phyloP scores from a whole-genome alignment of 257 asterid genomes.

The Eustoma russellianum region DNA sequence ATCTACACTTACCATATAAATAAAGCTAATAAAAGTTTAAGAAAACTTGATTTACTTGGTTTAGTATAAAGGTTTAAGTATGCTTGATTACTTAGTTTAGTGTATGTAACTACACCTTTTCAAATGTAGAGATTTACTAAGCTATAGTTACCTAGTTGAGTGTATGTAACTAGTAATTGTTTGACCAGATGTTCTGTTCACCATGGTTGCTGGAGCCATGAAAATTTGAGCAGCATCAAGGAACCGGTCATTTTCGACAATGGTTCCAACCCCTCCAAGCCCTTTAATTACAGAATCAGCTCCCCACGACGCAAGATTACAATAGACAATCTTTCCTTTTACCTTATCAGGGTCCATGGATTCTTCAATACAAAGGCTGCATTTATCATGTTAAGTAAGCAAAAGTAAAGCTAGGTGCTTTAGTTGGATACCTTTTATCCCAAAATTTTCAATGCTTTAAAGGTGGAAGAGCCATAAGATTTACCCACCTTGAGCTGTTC shows the following conservation, averaged over 20 bases:
- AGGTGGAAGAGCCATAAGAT: too few species aligned
- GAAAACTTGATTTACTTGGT: too few species aligned
- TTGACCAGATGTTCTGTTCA: constrained; percentile 42
- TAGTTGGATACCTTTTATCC: too few species aligned
- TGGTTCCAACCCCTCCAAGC: constrained; percentile 67
- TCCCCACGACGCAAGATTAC: constrained; percentile 51
- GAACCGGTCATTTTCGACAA: constrained; percentile 42
- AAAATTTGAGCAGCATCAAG: constrained; percentile 64
- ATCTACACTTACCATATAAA: too few species aligned
- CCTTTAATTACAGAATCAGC: constrained; percentile 64
- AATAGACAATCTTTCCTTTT: constrained; percentile 65
- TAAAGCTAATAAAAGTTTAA: too few species aligned
- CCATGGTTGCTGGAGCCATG: constrained; percentile 75
- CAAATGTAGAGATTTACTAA: too few species aligned
- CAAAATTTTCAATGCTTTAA: too few species aligned
- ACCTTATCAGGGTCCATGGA: constrained; percentile 82
- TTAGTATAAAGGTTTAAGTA: too few species aligned
- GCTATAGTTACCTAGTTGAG: constrained; percentile 43
- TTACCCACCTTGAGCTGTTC: constrained; percentile 38
- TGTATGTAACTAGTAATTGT: constrained; percentile 39
- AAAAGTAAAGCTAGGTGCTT: too few species aligned
- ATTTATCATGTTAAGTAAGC: not conserved
- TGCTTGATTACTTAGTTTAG: too few species aligned
- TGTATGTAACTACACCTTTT: too few species aligned
- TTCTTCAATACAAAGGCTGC: constrained; percentile 44